Evolutionary conservation across 2,329 filamentous ascomycete species (phyloP), one percentile per base, ranked within the genome.

Genomic region (Pseudopithomyces maydicus): DNA sequence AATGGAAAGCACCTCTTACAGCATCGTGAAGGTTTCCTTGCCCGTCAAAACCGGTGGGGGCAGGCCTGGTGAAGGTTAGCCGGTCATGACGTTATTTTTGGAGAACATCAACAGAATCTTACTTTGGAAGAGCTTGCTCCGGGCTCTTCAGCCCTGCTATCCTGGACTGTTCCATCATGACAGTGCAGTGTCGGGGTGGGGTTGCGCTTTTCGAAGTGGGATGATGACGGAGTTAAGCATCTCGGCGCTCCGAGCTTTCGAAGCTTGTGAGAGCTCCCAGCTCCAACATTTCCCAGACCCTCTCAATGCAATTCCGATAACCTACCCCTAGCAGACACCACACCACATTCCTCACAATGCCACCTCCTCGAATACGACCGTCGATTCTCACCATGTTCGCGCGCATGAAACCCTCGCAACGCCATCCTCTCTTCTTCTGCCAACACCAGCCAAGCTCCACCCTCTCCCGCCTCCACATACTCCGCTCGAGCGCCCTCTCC

Each of bases 1-100:
- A 39, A 44, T 51, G 10, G 35, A 47, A 69, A 66, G 63, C 66
- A 76, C 74, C 74, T 76, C 67, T 71, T 70, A 76, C 66, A 69
- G 73, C 71, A 67, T 73, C 70, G 33, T 67, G 53, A 45, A 73
- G 47, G 19, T 52, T 65, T 23, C 53, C 66, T 20, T 59, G 61
- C 14, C 58, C 58, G 43, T 68, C 59, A 32, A 72, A 64, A n/a
- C 67, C 68, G 5, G 64, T 72, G 8, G 71, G 72, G 23, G 71
- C 71, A 55, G 65, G 64, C 56, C 71, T 74, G 20, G 15, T 3
- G 2, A 2, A 15, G 12, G 15, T 51, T 12, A 51, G 48, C 48
- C 17, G 12, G 14, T 3, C 7, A 15, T 8, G 1, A 41, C n/a
- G 19, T 15, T 14, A 23, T 12, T 29, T 15, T 19, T 11, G 26